Base-by-base conservation (phyloP, 768 basidiomycete genomes). In the Boletus barrowsii region DNA sequence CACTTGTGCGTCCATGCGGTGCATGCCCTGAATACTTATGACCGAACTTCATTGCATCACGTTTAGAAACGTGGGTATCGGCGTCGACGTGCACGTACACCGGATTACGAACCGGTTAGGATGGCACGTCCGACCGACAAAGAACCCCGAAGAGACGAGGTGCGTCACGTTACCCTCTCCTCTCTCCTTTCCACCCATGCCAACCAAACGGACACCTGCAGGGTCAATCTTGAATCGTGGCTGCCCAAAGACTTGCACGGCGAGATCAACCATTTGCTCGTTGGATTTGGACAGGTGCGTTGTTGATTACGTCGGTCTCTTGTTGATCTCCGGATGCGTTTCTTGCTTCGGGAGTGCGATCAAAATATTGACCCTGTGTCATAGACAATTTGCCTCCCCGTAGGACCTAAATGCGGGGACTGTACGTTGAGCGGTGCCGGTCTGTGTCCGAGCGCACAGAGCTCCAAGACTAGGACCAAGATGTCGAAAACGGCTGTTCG, bases 71-170 rank as follows among this genome's bases (percentile, higher is more conserved):
- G 76, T 80, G 24, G 96, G 96, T 1, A 96, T 98, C 33, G 96
- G 95, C 0, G 96, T 98, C 0, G 96, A 99, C 61, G 89, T 93
- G 0, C 96, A 99, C 68, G 94, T 98, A 8, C 94, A 98, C 61
- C 78, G 96, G 7, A 98, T 99, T 49, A 94, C 94, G 26, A 95
- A 98, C 61, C 78, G 93, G 15, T 71, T 99, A 2, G 86, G 90
- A 39, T 99, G 96, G 96, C 96, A 98, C 70, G 82, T 83, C 56
- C 83, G 81, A 3, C 83, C 83, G 7, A 95, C 94, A 1, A 90
- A 86, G 64, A 88, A 76, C 3, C 90, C 95, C 0, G 96, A 99
- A 64, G 83, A 90, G 63, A 98, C 96, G 0, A 75, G 95, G 88
- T 89, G 8, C 65, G 61, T 15, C 15, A 39, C 29, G 13, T 46